A percentile compares a stretch with the other conserved stretches of the same genome.
These are phyloP conservation scores for Russula earlei DNA, from an alignment of 768 basidiomycete species.

Conservation along the genomic window DNA sequence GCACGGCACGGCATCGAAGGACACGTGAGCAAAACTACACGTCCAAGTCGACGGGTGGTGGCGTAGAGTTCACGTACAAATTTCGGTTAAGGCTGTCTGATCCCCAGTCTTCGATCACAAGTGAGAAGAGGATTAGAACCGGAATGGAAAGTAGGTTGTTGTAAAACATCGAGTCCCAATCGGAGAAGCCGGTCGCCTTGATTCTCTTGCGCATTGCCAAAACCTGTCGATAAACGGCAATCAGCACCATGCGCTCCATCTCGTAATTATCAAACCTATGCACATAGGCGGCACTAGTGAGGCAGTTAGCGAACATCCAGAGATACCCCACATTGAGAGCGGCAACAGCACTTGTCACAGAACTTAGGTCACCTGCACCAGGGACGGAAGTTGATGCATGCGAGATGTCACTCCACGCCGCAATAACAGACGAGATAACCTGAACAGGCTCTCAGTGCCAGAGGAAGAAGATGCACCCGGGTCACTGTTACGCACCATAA, in stretches of 20 bases:
- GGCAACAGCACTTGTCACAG: constrained; percentile 39
- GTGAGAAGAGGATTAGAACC: constrained; percentile 70
- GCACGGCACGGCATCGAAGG: constrained; percentile 1
- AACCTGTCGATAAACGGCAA: constrained; percentile 43
- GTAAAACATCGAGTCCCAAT: constrained; percentile 99
- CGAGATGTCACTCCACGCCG: constrained; percentile 80
- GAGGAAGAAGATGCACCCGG: background rate
- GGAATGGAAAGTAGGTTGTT: constrained; percentile 95
- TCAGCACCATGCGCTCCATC: background rate
- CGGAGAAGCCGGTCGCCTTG: constrained; percentile 89
- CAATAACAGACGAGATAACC: constrained; percentile 89
- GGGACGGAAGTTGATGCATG: constrained; percentile 18
- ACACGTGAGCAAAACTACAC: background rate
- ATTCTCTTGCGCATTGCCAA: constrained; percentile 95
- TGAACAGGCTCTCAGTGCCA: constrained; percentile 24
- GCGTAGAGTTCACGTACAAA: constrained; percentile 54
- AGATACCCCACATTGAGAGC: constrained; percentile 75
- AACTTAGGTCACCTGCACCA: constrained; percentile 24
- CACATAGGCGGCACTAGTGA: constrained; percentile 85
- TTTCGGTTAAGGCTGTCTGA: constrained; percentile 64
- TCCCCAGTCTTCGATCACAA: constrained; percentile 87
- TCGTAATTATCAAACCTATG: constrained; percentile 26
- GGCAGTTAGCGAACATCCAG: constrained; percentile 94
- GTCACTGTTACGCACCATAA: constrained; percentile 58
- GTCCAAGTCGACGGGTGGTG: background rate